Conservation (phyloP, 495 filamentous ascomycete genomes). For the Tuber brumale region DNA sequence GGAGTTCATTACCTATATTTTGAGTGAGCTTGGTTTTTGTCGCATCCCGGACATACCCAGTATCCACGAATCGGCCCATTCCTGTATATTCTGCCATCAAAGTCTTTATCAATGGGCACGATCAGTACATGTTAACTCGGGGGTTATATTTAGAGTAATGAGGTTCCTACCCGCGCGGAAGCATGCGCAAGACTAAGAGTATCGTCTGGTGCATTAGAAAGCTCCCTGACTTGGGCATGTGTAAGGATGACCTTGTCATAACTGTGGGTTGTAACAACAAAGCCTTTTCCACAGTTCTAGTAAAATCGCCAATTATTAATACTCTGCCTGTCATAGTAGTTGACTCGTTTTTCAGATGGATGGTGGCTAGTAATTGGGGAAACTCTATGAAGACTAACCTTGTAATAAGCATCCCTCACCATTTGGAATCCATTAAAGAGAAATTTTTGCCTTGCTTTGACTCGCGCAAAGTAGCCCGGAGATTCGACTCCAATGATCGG, state of each 20-base stretch:
- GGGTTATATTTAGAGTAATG: neutral
- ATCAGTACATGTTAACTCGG: neutral
- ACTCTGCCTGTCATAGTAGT: too few species aligned
- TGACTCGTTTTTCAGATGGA: neutral
- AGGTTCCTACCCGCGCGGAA: neutral
- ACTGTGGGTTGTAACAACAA: neutral
- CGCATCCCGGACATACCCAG: neutral
- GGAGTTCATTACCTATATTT: neutral
- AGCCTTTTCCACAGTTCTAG: neutral
- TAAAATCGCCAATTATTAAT: neutral
- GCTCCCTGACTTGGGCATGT: neutral
- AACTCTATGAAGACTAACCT: too few species aligned
- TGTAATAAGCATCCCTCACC: neutral
- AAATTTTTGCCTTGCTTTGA: neutral
- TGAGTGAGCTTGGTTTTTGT: neutral
- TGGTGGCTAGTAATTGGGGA: too few species aligned
- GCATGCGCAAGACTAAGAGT: neutral
- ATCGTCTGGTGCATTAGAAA: neutral
- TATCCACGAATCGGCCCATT: neutral
- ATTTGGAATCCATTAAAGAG: neutral
- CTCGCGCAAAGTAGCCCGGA: neutral
- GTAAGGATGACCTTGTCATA: neutral
- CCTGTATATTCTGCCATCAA: neutral
- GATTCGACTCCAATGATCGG: neutral
- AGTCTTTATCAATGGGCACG: neutral